phyloP scores from a whole-genome alignment of 257 asterid species.

The Solanum appendiculatum region DNA sequence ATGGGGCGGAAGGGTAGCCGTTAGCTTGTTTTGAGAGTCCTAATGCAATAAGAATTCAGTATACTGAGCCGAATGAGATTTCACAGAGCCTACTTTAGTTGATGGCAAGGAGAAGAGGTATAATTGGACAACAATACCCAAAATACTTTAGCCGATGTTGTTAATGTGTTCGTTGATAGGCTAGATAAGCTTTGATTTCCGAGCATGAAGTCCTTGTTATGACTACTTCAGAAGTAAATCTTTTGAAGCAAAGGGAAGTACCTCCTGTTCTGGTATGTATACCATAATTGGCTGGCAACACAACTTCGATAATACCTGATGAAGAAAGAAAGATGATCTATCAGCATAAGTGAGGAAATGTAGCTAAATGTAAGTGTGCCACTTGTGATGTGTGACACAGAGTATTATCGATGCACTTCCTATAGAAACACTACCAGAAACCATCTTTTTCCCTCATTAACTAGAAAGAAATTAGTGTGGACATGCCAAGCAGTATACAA shows the following conservation, averaged over 20 bases:
- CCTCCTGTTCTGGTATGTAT: slow-evolving; percentile 93
- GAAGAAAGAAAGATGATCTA: not conserved
- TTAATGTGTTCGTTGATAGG: not conserved
- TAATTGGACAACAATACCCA: not conserved
- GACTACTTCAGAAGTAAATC: not conserved
- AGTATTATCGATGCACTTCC: not conserved
- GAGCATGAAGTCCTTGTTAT: not conserved
- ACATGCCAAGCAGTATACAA: not conserved
- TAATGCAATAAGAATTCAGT: not conserved
- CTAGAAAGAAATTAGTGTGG: not conserved
- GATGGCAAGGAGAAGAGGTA: not conserved
- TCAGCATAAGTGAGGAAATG: not conserved
- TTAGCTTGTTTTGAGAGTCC: not conserved
- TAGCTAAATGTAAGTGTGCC: not conserved
- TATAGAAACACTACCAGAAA: not conserved
- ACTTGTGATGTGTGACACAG: not conserved
- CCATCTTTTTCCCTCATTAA: not conserved
- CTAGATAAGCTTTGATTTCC: not conserved
- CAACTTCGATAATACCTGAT: slow-evolving; percentile 78
- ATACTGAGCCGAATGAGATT: not conserved
- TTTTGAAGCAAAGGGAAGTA: slow-evolving; percentile 12
- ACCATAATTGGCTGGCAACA: slow-evolving; percentile 84
- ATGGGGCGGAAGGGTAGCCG: not conserved
- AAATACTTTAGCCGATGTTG: not conserved
- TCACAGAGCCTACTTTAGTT: not conserved